Evolutionary conservation across 2,329 filamentous ascomycete genomes (phyloP).

Genomic region (Talaromyces sp.): DNA sequence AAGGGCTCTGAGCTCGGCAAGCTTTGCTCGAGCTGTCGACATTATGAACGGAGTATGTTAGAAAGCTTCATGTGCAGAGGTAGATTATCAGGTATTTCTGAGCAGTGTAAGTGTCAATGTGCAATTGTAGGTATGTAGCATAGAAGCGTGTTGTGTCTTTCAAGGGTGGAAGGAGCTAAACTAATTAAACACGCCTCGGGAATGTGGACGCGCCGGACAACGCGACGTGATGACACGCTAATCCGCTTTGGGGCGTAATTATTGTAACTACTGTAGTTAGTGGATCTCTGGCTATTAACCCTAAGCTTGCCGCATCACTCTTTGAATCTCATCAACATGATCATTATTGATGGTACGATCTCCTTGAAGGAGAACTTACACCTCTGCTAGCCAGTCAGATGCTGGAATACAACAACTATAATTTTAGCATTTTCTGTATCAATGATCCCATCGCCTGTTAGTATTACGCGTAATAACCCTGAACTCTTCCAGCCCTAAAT

Average conservation of each 20-base stretch:
- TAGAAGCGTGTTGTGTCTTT: constrained; percentile 55
- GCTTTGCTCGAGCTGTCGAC: constrained; percentile 33
- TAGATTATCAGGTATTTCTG: background rate
- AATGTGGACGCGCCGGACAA: constrained; percentile 16
- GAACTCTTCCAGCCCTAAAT: background rate
- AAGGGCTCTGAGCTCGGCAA: constrained; percentile 76
- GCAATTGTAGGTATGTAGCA: constrained; percentile 44
- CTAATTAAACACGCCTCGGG: constrained; percentile 9
- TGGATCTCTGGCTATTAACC: background rate
- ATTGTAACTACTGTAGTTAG: background rate
- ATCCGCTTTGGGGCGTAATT: background rate
- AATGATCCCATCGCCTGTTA: background rate
- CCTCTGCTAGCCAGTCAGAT: background rate
- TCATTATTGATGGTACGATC: background rate
- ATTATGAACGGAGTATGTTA: constrained; percentile 23
- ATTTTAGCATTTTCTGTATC: background rate
- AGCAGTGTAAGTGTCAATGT: background rate
- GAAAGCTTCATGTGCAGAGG: background rate
- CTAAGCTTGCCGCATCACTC: background rate
- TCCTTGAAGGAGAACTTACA: background rate
- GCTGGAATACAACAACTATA: background rate
- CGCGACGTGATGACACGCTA: constrained; percentile 17
- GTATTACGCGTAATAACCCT: background rate
- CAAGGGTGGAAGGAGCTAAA: background rate
- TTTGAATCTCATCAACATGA: background rate